Evolutionary conservation across 257 asterid genomes (phyloP).

Genomic region (Echium plantagineum): DNA sequence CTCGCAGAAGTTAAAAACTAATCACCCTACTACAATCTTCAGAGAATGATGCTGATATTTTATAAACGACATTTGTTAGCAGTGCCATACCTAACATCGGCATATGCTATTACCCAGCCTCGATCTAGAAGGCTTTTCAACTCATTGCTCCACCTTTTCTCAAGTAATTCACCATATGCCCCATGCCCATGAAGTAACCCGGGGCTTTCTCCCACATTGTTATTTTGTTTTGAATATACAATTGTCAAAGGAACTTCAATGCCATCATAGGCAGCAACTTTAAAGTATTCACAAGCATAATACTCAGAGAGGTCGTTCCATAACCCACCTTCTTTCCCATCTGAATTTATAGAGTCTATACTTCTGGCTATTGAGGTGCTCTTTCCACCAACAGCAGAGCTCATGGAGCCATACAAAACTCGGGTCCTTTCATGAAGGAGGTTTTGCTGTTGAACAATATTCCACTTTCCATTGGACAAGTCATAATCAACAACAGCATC

Average conservation of each 20-base stretch:
- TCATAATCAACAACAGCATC: slow-evolving; percentile 91
- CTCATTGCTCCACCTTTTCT: slow-evolving; percentile 69
- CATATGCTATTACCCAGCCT: slow-evolving; percentile 94
- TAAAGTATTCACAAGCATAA: slow-evolving; percentile 74
- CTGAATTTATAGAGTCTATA: slow-evolving; percentile 8
- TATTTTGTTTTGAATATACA: slow-evolving; percentile 60
- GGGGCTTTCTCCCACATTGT: slow-evolving; percentile 50
- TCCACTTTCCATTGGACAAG: slow-evolving; percentile 63
- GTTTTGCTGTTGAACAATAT: slow-evolving; percentile 78
- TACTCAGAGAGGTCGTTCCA: slow-evolving; percentile 90
- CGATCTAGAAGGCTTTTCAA: slow-evolving; percentile 90
- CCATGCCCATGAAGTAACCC: slow-evolving; percentile 97
- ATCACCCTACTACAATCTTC: background rate
- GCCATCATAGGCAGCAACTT: slow-evolving; percentile 70
- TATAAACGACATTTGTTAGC: background rate
- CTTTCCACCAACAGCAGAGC: slow-evolving; percentile 27
- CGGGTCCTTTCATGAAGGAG: slow-evolving; percentile 75
- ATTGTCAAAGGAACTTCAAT: slow-evolving; percentile 65
- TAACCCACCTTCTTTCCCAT: slow-evolving; percentile 23
- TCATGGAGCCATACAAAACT: slow-evolving; percentile 59
- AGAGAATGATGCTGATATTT: background rate
- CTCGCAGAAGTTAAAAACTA: background rate
- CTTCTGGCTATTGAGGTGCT: slow-evolving; percentile 24
- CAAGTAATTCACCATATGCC: slow-evolving; percentile 85
- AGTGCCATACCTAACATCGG: slow-evolving; percentile 69